A percentile compares a stretch with the other conserved stretches of the same genome.
These are phyloP conservation scores for Populus deltoides DNA, from an alignment of 345 rosid genomes.

Conservation along the genomic window DNA sequence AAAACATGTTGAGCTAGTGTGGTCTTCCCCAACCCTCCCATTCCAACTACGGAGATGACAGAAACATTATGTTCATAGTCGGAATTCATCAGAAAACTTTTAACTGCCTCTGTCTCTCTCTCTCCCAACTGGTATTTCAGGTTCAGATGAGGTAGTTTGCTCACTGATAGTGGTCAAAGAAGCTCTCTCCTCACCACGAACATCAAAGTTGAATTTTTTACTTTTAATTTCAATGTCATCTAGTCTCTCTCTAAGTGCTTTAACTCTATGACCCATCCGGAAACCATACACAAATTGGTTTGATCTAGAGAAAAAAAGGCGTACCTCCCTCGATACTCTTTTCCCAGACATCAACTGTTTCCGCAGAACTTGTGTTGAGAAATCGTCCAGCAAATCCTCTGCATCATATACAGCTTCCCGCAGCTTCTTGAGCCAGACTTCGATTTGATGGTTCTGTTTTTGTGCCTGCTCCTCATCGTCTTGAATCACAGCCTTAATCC, in stretches of 20 bases:
- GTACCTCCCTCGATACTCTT: neutral
- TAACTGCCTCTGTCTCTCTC: conserved; percentile 9
- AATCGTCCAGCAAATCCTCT: conserved; percentile 36
- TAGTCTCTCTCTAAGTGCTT: conserved; percentile 14
- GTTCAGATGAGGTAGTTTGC: neutral
- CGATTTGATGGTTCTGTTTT: too few relatives aligned
- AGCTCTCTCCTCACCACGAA: neutral
- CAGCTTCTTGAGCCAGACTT: too few relatives aligned
- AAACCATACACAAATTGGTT: neutral
- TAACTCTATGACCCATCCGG: neutral
- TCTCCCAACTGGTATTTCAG: conserved; percentile 12
- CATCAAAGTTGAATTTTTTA: neutral
- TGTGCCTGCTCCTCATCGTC: too few relatives aligned
- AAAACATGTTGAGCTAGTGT: conserved; percentile 12
- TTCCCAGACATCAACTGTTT: neutral
- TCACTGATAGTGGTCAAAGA: neutral
- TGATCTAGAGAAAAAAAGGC: neutral
- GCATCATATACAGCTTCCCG: conserved; percentile 4
- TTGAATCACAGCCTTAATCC: too few relatives aligned
- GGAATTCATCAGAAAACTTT: neutral
- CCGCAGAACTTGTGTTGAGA: conserved; percentile 11
- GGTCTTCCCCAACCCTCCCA: conserved; percentile 31
- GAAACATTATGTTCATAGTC: conserved; percentile 1
- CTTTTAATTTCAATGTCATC: conserved; percentile 1
- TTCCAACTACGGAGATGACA: conserved; percentile 23